Conservation (phyloP, 805 yeast species). For the Yarrowia alimentaria region DNA sequence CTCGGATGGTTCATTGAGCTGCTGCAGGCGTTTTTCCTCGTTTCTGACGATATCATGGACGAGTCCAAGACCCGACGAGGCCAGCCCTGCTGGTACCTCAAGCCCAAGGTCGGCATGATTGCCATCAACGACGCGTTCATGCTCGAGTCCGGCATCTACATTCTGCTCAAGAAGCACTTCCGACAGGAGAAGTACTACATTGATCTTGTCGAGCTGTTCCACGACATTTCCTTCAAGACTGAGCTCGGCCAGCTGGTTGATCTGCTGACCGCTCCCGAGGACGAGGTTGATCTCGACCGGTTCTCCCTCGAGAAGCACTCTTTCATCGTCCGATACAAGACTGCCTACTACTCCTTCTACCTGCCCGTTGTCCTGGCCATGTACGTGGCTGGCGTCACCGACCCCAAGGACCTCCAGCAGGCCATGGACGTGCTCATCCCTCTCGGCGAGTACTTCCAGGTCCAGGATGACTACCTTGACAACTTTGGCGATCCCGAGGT, state of each 20-base stretch:
- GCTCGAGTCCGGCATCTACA: conserved; percentile 92
- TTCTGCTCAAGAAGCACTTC: conserved; percentile 86
- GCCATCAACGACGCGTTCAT: conserved; percentile 97
- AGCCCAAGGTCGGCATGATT: conserved; percentile 74
- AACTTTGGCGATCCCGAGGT: conserved; percentile 97
- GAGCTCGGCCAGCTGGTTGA: conserved; percentile 96
- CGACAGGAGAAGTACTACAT: conserved; percentile 76
- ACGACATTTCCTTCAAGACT: conserved; percentile 95
- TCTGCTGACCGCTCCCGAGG: conserved; percentile 96
- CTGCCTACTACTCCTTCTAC: conserved; percentile 96
- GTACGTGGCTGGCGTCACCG: conserved; percentile 80
- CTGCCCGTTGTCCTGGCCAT: conserved; percentile 96
- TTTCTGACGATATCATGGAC: conserved; percentile 99
- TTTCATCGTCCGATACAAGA: conserved; percentile 92
- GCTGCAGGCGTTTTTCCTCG: conserved; percentile 76
- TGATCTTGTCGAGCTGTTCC: conserved; percentile 89
- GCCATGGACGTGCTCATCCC: conserved; percentile 86
- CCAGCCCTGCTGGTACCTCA: conserved; percentile 96
- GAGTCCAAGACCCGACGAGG: conserved; percentile 95
- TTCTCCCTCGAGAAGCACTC: conserved; percentile 88
- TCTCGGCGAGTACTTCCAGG: conserved; percentile 97
- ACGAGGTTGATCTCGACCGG: conserved; percentile 80
- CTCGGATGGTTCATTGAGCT: conserved; percentile 96
- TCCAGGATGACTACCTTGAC: conserved; percentile 96
- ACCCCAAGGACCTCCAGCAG: conserved; percentile 76